Percentiles rank a stretch among this genome's conserved stretches.
Conservation (phyloP, 106 monocot genomes). For the Posidonia australis region DNA sequence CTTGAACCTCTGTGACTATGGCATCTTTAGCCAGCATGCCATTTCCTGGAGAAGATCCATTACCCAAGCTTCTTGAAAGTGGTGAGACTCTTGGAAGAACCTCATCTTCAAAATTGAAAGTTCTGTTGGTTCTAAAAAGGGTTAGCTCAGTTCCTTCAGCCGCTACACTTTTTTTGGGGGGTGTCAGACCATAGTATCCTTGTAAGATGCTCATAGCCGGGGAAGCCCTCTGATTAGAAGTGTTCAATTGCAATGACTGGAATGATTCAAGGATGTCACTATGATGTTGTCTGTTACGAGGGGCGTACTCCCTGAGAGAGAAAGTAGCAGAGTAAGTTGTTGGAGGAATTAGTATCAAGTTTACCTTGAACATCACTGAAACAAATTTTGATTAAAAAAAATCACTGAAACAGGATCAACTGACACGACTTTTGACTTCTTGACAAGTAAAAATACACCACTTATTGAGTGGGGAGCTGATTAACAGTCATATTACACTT, state of each 20-base stretch:
- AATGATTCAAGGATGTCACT: conserved; percentile 46
- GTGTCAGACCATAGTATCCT: conserved; percentile 55
- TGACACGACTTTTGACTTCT: too few relatives aligned
- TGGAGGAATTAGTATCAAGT: too few relatives aligned
- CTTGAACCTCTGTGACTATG: conserved; percentile 9
- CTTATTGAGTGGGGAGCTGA: too few relatives aligned
- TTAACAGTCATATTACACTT: too few relatives aligned
- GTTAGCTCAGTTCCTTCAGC: conserved; percentile 59
- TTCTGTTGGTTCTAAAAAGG: conserved; percentile 21
- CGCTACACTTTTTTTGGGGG: conserved; percentile 15
- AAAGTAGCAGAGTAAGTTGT: neutral
- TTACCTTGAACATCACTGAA: too few relatives aligned
- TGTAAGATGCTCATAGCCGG: conserved; percentile 77
- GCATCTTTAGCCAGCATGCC: conserved; percentile 3
- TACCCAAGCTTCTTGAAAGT: conserved; percentile 33
- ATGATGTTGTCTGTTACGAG: neutral
- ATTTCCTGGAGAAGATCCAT: conserved; percentile 24
- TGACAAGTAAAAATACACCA: too few relatives aligned
- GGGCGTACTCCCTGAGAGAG: neutral
- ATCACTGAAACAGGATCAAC: too few relatives aligned
- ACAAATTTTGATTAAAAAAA: too few relatives aligned
- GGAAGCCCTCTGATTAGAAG: conserved; percentile 23
- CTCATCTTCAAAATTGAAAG: conserved; percentile 26
- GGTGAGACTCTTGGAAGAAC: conserved; percentile 19
- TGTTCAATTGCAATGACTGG: conserved; percentile 32